Base-by-base conservation (phyloP, 805 yeast genomes). In the Candida chauliodis region DNA sequence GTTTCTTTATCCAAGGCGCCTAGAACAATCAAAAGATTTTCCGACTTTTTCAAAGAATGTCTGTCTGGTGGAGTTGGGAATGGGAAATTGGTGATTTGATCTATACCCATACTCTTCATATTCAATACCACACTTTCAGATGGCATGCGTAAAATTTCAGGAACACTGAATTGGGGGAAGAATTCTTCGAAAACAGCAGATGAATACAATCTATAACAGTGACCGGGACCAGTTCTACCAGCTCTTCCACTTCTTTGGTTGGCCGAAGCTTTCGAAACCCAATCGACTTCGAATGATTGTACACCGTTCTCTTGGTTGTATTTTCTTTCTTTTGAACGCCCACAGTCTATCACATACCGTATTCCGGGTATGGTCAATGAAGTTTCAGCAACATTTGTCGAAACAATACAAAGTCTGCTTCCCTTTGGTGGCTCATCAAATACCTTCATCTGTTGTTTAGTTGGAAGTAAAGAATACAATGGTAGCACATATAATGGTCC, bases 181-280 rank as follows among this genome's bases (percentile, higher is more conserved):
- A 83, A 93, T 45, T 80, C 76, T 55, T 93, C 97, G 58, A 71
- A 93, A 6, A 95, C 84, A 2, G 99, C 99, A 11, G 98, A 90
- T 0, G 98, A 91, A 52, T 73, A 93, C 10, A 93, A 60, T 43
- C 99, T 69, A 58, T 93, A 93, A 58, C 96, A 87, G 54, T 93
- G 98, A 42, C 99, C 99, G 0, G 99, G 97, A 0, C 98, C 99
- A 0, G 96, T 90, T 73, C 98, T 82, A 56, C 97, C 98, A 36
- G 98, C 98, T 70, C 98, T 81, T 55, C 98, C 98, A 14, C 95
- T 66, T 66, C 99, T 76, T 68, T 93, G 99, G 48, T 79, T 93
- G 0, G 98, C 91, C 42, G 95, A 84, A 1, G 99, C 99, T 52
- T 93, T 89, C 33, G 95, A 84, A 3, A 90, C 71, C 97, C 97